Evolutionary conservation across 1,284 basidiomycete species (phyloP), one percentile per base, ranked within the genome.

Genomic region (Cystobasidiaceae sp.): DNA sequence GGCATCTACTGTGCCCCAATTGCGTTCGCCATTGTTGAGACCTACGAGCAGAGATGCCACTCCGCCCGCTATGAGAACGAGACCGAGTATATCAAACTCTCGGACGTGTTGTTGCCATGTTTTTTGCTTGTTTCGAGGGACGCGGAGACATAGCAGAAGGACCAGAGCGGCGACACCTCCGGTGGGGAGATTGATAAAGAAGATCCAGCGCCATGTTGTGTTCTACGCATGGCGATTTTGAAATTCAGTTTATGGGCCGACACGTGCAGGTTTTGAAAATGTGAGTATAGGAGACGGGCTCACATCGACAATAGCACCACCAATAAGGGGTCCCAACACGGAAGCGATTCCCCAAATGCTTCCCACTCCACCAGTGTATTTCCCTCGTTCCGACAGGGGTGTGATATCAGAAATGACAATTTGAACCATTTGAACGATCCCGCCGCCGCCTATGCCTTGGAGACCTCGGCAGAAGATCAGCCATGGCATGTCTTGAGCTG

Each of bases 371-470:
- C 88, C 87, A 8, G 83, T 82, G 68, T 85, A 90, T 70, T 86
- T 87, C 11, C 86, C 88, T 72, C 88, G 86, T 56, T 86, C 87
- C 25, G 68, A 52, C 17, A 73, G 61, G 0, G 73, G 66, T 3
- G 89, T 86, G 30, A 92, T 89, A 73, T 92, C 90, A 37, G 85
- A 84, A 13, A 91, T 84, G 0, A 84, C 85, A 71, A 93, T 90
- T 56, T 88, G 78, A 3, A 81, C 79, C 34, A 85, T 77, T 25
- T 73, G 62, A 21, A 75, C 69, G 52, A 75, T 71, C 9, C 48
- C 59, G 17, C 52, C 51, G 13, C 66, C 61, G 7, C 61, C 61
- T 6, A 64, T 81, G 25, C 87, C 90, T 74, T 92, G 90, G 0
- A 93, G 79, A 1, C 87, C 89, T 70, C 90, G 82, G 50, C 82